These are phyloP conservation scores for Solanum infundibuliforme DNA, from an alignment of 257 asterid species.

Conservation along the genomic window DNA sequence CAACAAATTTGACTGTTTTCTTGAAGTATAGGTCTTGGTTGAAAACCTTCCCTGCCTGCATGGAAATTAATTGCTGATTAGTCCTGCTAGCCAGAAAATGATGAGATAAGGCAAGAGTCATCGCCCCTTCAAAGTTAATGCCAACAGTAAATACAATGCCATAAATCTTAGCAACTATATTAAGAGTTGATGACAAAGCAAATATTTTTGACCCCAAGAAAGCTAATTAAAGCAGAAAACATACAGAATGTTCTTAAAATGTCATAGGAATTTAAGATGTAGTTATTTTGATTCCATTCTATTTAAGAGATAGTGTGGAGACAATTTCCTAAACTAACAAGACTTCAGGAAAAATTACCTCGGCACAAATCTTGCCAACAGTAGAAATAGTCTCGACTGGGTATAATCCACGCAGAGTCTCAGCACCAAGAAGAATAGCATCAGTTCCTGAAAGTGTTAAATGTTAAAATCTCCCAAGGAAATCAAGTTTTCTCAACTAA, in stretches of 20 bases:
- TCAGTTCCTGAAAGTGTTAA: conserved; percentile 45
- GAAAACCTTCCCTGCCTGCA: conserved; percentile 85
- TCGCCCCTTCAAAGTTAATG: neutral
- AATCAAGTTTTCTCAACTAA: neutral
- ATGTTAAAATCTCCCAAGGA: neutral
- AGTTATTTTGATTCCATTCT: neutral
- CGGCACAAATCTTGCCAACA: conserved; percentile 78
- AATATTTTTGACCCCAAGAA: neutral
- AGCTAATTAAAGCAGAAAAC: neutral
- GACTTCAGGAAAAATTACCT: conserved; percentile 23
- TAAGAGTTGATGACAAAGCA: neutral
- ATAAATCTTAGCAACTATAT: neutral
- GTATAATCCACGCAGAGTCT: conserved; percentile 81
- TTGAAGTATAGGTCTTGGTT: conserved; percentile 81
- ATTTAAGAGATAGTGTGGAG: neutral
- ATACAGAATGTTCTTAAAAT: neutral
- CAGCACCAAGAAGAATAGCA: conserved; percentile 93
- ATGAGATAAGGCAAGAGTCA: neutral
- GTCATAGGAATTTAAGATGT: neutral
- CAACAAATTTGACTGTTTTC: conserved; percentile 54
- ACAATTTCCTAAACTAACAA: neutral
- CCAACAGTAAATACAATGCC: neutral
- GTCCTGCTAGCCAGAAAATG: neutral
- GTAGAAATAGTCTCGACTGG: conserved; percentile 80
- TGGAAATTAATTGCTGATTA: neutral